Base-by-base conservation (phyloP, 176 grass and related monocot genomes). In the Avena insularis region DNA sequence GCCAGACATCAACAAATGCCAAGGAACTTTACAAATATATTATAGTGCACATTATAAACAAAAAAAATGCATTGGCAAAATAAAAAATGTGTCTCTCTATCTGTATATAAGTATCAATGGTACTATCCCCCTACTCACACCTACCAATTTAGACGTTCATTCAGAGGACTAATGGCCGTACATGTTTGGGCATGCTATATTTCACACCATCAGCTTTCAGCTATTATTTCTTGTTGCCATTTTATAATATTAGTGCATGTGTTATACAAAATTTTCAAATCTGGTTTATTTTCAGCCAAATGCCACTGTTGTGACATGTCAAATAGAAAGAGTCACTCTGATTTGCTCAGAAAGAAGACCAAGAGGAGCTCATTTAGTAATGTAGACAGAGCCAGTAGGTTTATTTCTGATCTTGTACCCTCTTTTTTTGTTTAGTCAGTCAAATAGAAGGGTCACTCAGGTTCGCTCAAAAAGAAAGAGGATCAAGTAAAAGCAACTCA, bases 41-140 rank as follows among this genome's bases (percentile, higher is more conserved):
- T 62, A 55, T 68, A 27, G 36, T 54, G 20, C 31, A 46, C 40
- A 43, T 43, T 43, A 43, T 43, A 43, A 43, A 56, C 14, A 78
- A 48, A 40, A 59, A 47, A 72, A 25, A 4, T 45, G n/a, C 49
- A 85, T 53, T 67, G 74, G 13, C 5, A 27, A 45, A 86, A 55
- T 6, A 56, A 56, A 77, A 57, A n/a, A 11, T 43, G 40, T 43
- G 40, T 43, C 40, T 43, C 40, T 7, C 40, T 43, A 43, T 43
- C 40, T 43, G 40, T 8, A 6, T 43, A 43, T 43, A 43, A 43
- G 40, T 43, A 43, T 43, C 40, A 43, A 43, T 55, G 36, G 50
- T 27, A 51, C 67, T 86, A 86, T 49, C 33, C 66, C 62, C 61
- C 56, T 86, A 86, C 33, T 79, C 75, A 67, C 62, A 69, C 35